Percentiles rank a stretch among this genome's conserved stretches.
These are phyloP conservation scores for Colletotrichum eremochloae DNA, from an alignment of 2,329 filamentous ascomycete species.

Conservation along the genomic window DNA sequence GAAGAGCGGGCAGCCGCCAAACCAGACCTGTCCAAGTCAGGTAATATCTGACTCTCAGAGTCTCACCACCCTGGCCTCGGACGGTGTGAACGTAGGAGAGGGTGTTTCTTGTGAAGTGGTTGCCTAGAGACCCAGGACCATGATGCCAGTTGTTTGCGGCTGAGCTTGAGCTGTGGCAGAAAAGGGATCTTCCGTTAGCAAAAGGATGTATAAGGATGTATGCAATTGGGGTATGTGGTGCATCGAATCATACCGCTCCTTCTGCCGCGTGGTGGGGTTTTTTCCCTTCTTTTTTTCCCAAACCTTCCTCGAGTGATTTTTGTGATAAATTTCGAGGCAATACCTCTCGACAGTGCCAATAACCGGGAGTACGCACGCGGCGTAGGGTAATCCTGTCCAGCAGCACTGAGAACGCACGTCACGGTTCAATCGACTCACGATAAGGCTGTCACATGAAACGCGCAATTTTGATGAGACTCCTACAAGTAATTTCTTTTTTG, in stretches of 20 bases:
- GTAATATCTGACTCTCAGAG: conserved; percentile 22
- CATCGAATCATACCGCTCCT: conserved; percentile 31
- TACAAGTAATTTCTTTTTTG: not conserved
- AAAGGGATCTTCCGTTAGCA: conserved; percentile 30
- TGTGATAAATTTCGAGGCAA: conserved; percentile 31
- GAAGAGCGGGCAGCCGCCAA: not conserved
- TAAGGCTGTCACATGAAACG: conserved; percentile 26
- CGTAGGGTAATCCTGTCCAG: not conserved
- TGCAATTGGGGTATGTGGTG: conserved; percentile 20
- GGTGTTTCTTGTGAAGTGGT: conserved; percentile 24
- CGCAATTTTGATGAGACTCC: not conserved
- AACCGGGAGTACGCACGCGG: conserved; percentile 9
- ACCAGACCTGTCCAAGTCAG: conserved; percentile 3
- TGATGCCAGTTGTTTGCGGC: conserved; percentile 38
- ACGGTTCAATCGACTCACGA: conserved; percentile 21
- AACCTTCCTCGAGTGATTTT: not conserved
- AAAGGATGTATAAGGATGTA: conserved; percentile 1
- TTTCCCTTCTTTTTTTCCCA: not conserved
- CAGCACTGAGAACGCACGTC: conserved; percentile 4
- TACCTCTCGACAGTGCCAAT: conserved; percentile 35
- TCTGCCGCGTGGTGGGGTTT: conserved; percentile 27
- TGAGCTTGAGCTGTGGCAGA: conserved; percentile 32
- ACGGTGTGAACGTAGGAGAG: not conserved
- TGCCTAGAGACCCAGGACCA: conserved; percentile 38
- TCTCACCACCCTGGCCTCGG: conserved; percentile 27